phyloP scores from a whole-genome alignment of 768 basidiomycete species.

The Gyrodon lividus region DNA sequence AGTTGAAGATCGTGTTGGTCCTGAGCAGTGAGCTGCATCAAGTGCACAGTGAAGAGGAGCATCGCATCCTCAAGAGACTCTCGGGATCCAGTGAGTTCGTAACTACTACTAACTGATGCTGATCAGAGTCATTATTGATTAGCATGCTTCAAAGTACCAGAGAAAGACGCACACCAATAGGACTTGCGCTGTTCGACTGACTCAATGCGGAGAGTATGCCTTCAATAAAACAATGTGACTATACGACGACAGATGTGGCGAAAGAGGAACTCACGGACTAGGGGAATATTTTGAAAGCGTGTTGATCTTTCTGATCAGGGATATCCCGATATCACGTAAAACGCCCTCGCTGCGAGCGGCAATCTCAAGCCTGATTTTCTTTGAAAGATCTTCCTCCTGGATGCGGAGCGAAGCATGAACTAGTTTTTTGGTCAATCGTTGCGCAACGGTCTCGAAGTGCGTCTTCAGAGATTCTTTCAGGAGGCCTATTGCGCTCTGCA shows the following conservation, averaged over 20 bases:
- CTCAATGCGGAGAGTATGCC: slow-evolving; percentile 4
- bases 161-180: background rate
- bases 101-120: background rate
- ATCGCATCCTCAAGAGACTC: slow-evolving; percentile 8
- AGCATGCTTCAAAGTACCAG: background rate
- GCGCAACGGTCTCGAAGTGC: background rate
- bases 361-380: background rate
- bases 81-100: slow-evolving; percentile 8
- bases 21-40: slow-evolving; percentile 10
- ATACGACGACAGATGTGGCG: background rate
- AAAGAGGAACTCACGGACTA: background rate
- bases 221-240: background rate
- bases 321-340: background rate
- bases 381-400: slow-evolving; percentile 1
- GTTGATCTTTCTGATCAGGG: slow-evolving; percentile 7
- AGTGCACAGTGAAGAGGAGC: slow-evolving; percentile 9
- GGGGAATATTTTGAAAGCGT: background rate
- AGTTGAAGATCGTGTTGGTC: slow-evolving; percentile 13
- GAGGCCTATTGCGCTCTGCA: background rate
- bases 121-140: no score
- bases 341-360: background rate
- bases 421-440: background rate
- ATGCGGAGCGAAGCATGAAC: background rate
- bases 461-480: background rate
- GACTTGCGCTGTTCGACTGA: background rate